Evolutionary conservation across 257 asterid species (phyloP).

Genomic region (Forsythia viridissima): DNA sequence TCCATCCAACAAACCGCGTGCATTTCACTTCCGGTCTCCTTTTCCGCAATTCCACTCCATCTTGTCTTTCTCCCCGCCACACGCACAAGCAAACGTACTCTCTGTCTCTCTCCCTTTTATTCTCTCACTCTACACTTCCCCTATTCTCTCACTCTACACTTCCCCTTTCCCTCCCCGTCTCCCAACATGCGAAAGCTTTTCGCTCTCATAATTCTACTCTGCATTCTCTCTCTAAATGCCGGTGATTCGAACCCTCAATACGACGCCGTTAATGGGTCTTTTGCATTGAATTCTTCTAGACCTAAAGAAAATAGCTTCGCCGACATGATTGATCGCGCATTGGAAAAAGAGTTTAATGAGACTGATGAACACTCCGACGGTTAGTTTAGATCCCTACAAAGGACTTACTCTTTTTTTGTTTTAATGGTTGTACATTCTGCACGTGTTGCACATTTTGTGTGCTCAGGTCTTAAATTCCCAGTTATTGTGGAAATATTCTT

Average conservation of each 20-base stretch:
- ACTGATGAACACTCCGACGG: conserved; percentile 70
- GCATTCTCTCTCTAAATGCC: conserved; percentile 34
- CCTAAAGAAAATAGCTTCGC: conserved; percentile 55
- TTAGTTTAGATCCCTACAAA: conserved; percentile 36
- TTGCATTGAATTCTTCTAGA: conserved; percentile 32
- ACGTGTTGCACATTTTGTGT: not conserved
- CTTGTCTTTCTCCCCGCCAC: not conserved
- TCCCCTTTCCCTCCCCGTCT: conserved; percentile 5
- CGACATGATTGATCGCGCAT: conserved; percentile 62
- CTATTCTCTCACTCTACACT: conserved; percentile 12
- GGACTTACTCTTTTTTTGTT: conserved; percentile 13
- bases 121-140: conserved; percentile 13
- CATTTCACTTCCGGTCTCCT: not conserved
- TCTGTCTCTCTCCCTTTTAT: not conserved
- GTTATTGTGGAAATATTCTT: too few relatives aligned
- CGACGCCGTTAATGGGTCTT: conserved; percentile 33
- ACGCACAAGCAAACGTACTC: not conserved
- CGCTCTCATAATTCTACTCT: conserved; percentile 27
- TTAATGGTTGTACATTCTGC: conserved; percentile 20
- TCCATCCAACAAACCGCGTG: not conserved
- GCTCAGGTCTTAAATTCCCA: not conserved
- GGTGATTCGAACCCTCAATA: conserved; percentile 34
- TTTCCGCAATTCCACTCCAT: conserved; percentile 24
- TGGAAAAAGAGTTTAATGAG: conserved; percentile 78
- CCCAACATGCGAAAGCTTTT: conserved; percentile 27